These are phyloP conservation scores for Nothophoma quercina DNA, from an alignment of 2,329 filamentous ascomycete genomes.

Conservation along the genomic window DNA sequence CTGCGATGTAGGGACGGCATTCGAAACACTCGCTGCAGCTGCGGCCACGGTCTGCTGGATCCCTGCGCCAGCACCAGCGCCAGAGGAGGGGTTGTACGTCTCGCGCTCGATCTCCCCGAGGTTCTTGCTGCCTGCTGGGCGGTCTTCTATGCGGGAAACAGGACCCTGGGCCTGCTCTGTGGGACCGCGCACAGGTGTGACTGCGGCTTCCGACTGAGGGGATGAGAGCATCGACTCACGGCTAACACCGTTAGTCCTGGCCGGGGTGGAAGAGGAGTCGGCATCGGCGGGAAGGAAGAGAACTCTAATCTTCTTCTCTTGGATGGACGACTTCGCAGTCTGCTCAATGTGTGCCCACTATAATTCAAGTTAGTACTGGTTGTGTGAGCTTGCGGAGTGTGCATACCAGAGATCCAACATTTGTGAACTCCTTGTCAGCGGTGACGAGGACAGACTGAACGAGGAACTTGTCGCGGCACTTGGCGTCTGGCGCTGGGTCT, in stretches of 20 bases:
- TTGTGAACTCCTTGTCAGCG: constrained; percentile 82
- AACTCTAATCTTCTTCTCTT: constrained; percentile 96
- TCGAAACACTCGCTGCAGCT: constrained; percentile 60
- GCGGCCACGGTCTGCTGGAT: constrained; percentile 51
- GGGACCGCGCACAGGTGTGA: constrained; percentile 54
- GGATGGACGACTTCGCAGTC: constrained; percentile 76
- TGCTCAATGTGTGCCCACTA: constrained; percentile 80
- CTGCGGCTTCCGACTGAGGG: constrained; percentile 58
- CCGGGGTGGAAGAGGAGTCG: constrained; percentile 37
- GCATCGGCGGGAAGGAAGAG: constrained; percentile 76
- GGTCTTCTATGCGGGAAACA: constrained; percentile 50
- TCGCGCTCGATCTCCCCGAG: constrained; percentile 52
- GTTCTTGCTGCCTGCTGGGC: constrained; percentile 50
- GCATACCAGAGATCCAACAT: constrained; percentile 80
- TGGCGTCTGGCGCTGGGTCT: constrained; percentile 83
- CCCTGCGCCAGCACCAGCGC: constrained; percentile 22
- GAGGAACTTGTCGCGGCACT: constrained; percentile 97
- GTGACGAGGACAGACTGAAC: constrained; percentile 90
- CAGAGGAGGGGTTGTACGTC: constrained; percentile 50
- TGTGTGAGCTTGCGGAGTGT: neutral
- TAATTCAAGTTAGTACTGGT: constrained; percentile 20
- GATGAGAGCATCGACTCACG: constrained; percentile 57
- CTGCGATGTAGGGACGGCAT: constrained; percentile 55
- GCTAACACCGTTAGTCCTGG: constrained; percentile 46
- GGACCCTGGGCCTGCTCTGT: constrained; percentile 44